Conservation (phyloP, 148 eudicot species). For the Rhododendron mucronatum region DNA sequence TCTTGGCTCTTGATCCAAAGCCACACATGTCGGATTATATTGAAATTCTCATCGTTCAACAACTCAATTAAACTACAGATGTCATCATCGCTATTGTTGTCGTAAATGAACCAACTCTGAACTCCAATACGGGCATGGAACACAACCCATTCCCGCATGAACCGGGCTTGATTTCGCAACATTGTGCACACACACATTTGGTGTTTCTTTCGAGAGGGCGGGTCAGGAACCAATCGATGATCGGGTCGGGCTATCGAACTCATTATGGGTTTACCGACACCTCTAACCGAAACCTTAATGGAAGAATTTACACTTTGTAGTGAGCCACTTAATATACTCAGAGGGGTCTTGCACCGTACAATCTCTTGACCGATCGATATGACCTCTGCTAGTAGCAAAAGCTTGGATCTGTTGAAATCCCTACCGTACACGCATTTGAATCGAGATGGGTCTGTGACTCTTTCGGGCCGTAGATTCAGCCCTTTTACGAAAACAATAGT, state of each 20-base stretch:
- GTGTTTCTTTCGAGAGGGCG: neutral
- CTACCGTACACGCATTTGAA: conserved; percentile 42
- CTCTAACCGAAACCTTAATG: conserved; percentile 31
- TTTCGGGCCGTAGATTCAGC: conserved; percentile 34
- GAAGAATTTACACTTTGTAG: neutral
- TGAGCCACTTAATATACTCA: conserved; percentile 21
- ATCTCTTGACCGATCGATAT: conserved; percentile 48
- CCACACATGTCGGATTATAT: conserved; percentile 41
- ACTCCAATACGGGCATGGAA: conserved; percentile 46
- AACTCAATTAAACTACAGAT: conserved; percentile 19
- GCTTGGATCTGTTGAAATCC: conserved; percentile 22
- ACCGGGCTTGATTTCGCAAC: conserved; percentile 44
- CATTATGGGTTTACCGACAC: conserved; percentile 10
- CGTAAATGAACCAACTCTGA: conserved; percentile 46
- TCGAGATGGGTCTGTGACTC: conserved; percentile 18
- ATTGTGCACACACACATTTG: conserved; percentile 50
- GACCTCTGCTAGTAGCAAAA: conserved; percentile 23
- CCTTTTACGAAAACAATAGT: conserved; percentile 54
- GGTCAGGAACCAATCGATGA: neutral
- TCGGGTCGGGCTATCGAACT: conserved; percentile 25
- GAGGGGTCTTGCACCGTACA: conserved; percentile 47
- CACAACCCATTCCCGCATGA: conserved; percentile 44
- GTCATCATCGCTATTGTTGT: conserved; percentile 48
- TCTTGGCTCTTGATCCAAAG: conserved; percentile 67
- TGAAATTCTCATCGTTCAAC: conserved; percentile 16